Percentiles rank a stretch among this genome's conserved stretches.
Evolutionary conservation across 495 filamentous ascomycete species (phyloP).

Genomic region (Bryoglossum gracile): DNA sequence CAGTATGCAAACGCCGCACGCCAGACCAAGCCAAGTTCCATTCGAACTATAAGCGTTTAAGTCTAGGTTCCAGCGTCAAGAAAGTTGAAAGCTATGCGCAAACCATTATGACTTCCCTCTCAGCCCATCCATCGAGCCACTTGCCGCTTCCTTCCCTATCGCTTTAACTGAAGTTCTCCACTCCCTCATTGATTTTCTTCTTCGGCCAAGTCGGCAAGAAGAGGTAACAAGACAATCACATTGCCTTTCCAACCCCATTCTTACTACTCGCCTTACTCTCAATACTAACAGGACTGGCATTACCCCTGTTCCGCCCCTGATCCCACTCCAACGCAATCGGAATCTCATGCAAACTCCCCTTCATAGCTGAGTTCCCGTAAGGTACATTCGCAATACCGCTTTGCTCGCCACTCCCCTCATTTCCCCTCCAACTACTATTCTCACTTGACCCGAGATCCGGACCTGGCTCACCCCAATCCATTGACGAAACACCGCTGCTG

Average conservation of each 20-base stretch:
- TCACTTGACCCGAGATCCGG: conserved; percentile 35
- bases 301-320: conserved; percentile 2
- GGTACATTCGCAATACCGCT: not conserved
- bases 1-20: too few relatives aligned
- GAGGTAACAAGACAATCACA: too few relatives aligned
- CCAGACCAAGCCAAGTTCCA: too few relatives aligned
- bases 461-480: conserved; percentile 46
- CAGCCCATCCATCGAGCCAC: too few relatives aligned
- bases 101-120: too few relatives aligned
- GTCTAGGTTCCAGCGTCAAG: too few relatives aligned
- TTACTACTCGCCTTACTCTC: conserved; percentile 12
- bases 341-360: conserved; percentile 5
- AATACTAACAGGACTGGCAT: conserved; percentile 18
- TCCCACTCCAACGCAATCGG: conserved; percentile 3
- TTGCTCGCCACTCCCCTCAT: not conserved
- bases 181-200: too few relatives aligned
- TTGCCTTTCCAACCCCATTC: conserved; percentile 20
- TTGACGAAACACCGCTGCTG: conserved; percentile 36
- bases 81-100: too few relatives aligned
- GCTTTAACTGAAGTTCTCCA: too few relatives aligned
- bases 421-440: conserved; percentile 15
- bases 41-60: too few relatives aligned
- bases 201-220: too few relatives aligned
- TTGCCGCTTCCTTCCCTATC: too few relatives aligned
- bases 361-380: not conserved